A percentile compares a stretch with the other conserved stretches of the same genome.
phyloP scores from a whole-genome alignment of 176 grass and related monocot species.

The Oryza longistaminata region DNA sequence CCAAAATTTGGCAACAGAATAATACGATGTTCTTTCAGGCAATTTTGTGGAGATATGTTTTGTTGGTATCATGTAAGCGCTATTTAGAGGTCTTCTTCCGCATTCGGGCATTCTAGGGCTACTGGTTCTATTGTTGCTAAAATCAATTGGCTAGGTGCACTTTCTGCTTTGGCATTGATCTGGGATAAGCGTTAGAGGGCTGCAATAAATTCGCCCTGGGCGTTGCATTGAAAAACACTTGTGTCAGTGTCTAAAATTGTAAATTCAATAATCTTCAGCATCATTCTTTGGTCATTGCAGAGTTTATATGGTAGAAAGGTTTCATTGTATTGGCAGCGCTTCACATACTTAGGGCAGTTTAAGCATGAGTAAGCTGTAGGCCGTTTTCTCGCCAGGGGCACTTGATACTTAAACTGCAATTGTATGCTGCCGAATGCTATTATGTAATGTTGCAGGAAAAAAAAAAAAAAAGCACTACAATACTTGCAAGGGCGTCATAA shows the following conservation, averaged over 20 bases:
- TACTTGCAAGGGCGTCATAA: conserved; percentile 92
- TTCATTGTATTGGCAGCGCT: not conserved
- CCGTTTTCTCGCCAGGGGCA: conserved; percentile 50
- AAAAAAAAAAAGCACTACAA: no score
- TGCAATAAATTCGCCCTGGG: not conserved
- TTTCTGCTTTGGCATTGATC: not conserved
- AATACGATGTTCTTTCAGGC: not conserved
- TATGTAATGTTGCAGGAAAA: conserved; percentile 99
- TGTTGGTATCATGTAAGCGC: not conserved
- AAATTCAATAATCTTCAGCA: not conserved
- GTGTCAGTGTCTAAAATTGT: not conserved
- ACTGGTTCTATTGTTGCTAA: not conserved
- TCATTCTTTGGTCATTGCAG: not conserved
- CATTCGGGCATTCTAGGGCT: not conserved
- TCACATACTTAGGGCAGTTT: not conserved
- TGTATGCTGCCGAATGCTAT: conserved; percentile 98
- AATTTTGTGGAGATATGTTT: conserved; percentile 1
- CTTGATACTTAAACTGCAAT: conserved; percentile 98
- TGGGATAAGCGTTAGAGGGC: not conserved
- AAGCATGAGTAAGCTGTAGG: not conserved
- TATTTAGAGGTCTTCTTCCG: not conserved
- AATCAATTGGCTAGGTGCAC: not conserved
- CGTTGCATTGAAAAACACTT: not conserved
- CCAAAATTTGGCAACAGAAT: conserved; percentile 16
- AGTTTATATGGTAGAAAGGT: not conserved